phyloP scores from a whole-genome alignment of 306 rosid species.

The Parietaria judaica region DNA sequence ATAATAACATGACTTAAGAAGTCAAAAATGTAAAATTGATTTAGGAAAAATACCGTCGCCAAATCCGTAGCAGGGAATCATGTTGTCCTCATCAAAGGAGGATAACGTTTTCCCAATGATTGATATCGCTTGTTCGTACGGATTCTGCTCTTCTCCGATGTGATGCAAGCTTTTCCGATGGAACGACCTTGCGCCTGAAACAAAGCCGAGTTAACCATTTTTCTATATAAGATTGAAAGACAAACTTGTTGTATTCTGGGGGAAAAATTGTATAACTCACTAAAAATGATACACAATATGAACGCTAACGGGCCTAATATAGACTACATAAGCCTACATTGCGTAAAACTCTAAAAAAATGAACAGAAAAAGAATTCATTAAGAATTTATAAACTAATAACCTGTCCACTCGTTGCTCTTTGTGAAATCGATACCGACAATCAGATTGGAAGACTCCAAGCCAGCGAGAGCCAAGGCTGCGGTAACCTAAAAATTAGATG shows the following conservation, averaged over 20 bases:
- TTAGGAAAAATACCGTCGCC: slow-evolving; percentile 70
- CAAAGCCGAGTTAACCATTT: slow-evolving; percentile 20
- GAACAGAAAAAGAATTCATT: no score
- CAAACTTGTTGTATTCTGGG: not conserved
- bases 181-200: slow-evolving; percentile 67
- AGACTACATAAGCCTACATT: no score
- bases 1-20: slow-evolving; percentile 9
- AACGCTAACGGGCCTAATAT: no score
- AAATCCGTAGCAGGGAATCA: slow-evolving; percentile 91
- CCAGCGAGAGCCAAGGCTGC: slow-evolving; percentile 80
- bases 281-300: no score
- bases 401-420: slow-evolving; percentile 99
- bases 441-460: slow-evolving; percentile 85
- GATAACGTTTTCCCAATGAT: slow-evolving; percentile 88
- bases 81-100: slow-evolving; percentile 84
- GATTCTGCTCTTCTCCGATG: slow-evolving; percentile 72
- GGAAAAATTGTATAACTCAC: no score
- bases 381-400: no score
- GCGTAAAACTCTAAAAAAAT: no score
- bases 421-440: slow-evolving; percentile 95
- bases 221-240: not conserved
- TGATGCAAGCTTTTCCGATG: slow-evolving; percentile 87
- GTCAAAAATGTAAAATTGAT: not conserved
- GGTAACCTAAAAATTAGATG: slow-evolving; percentile 51
- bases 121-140: slow-evolving; percentile 89